Base-by-base conservation (phyloP, 2,329 filamentous ascomycete species). In the Neonectria faginata region DNA sequence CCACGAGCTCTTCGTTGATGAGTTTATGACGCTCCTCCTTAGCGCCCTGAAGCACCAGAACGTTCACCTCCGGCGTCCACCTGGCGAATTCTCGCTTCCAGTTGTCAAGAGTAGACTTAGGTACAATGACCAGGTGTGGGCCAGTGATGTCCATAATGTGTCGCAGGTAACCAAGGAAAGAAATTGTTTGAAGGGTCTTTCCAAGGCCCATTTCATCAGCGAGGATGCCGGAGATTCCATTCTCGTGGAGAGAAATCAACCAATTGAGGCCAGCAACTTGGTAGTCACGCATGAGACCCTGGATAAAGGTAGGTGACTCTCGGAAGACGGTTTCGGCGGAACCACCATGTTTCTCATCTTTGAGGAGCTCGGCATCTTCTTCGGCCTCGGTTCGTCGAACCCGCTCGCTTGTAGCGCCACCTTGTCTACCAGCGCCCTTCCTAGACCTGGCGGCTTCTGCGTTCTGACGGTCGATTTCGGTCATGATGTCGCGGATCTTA, bases 161-260 rank as follows among this genome's bases (percentile, higher is more conserved):
- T 74, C 96, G 90, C 47, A 99, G 84, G 76, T 99, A 99, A 3
- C 96, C 96, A 36, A 99, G 82, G 81, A 99, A 99, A 2, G 96
- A 92, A 65, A 99, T 99, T 0, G 96, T 99, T 80, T 99, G 96
- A 29, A 99, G 81, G 0, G 96, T 99, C 84, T 99, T 99, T 74
- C 96, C 96, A 20, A 99, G 85, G 80, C 96, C 96, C 96, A 99
- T 99, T 82, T 99, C 96, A 76, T 99, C 96, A 66, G 96, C 96
- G 54, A 99, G 84, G 68, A 99, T 99, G 71, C 96, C 96, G 20
- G 95, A 98, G 70, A 99, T 99, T 83, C 96, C 96, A 75, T 99
- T 99, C 80, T 99, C 96, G 75, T 99, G 96, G 6, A 99, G 86
- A 12, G 94, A 98, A 72, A 99, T 94, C 50, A 99, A 87, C 96